Evolutionary conservation across 202 grass and related monocot species (phyloP), one percentile per base, ranked within the genome.

Genomic region (Saccharum hybrid): DNA sequence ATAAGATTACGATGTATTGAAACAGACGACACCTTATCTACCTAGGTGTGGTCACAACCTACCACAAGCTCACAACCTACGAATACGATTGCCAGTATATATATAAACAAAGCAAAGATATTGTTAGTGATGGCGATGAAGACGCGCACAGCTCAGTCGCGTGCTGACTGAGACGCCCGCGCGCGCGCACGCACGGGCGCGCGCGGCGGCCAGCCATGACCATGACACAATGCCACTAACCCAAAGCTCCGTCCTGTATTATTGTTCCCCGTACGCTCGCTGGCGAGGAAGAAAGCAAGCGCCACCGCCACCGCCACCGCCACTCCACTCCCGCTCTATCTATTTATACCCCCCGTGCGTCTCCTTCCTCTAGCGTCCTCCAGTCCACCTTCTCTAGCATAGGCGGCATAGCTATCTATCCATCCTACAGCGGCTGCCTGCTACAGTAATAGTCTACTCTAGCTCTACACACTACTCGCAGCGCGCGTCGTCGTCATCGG

Each of bases 161-260:
- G 22, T 61, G 38, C 69, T 81, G 77, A 81, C 69, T 67, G 76
- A 86, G 68, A 80, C 84, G 84, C 84, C 21, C 77, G 40, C 69
- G 13, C 69, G 42, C 40, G 15, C 68, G 11, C 3, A 5, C 45
- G 48, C 16, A 2, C 49, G 49, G 1, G 2, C 16, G 48, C 5
- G 48, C 16, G 45, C 43, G 15, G 48, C 48, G 46, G 46, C 46
- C 34, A 10, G 2, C 10, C 10, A 11, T 12, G 10, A 12, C 46
- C 46, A 49, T 49, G 46, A 49, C 13, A 49, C 46, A 14, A 49
- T 15, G 13, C 46, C 43, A 43, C 42, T 12, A 43, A 43, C 42
- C 42, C 42, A 43, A 43, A 43, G 42, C 10, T 13, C 43, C 43
- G 10, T 46, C 42, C 42, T 43, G 9, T 41, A 10, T 38, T 38